Evolutionary conservation across 202 grass and related monocot genomes (phyloP).

Genomic region (Schoenoplectus triqueter): DNA sequence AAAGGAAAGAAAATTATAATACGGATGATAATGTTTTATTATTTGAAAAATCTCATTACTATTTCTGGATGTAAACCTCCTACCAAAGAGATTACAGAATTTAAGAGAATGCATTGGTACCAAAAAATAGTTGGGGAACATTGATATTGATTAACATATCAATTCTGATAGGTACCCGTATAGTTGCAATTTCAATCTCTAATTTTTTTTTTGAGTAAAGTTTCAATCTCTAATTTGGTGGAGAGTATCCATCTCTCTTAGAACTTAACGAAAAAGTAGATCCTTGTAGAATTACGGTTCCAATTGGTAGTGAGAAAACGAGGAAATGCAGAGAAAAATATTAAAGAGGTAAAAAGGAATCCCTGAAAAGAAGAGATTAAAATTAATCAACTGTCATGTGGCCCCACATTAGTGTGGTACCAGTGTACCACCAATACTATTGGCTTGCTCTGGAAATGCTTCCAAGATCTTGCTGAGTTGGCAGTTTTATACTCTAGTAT

Average conservation of each 20-base stretch:
- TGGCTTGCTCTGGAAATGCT: background rate
- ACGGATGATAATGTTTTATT: too few species aligned
- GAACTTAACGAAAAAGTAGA: background rate
- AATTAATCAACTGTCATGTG: constrained; percentile 28
- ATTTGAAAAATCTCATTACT: too few species aligned
- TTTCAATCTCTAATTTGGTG: background rate
- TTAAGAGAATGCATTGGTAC: background rate
- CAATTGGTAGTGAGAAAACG: background rate
- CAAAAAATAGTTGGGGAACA: background rate
- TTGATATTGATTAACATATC: background rate
- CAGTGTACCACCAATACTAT: too few species aligned
- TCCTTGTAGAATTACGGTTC: background rate
- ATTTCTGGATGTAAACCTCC: background rate
- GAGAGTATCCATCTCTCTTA: background rate
- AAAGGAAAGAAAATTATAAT: background rate
- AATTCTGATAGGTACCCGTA: background rate
- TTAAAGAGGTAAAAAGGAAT: constrained; percentile 22
- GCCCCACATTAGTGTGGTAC: constrained; percentile 21
- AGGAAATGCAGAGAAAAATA: constrained; percentile 3
- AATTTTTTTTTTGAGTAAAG: too few species aligned
- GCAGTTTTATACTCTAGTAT: background rate
- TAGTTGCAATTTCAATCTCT: background rate
- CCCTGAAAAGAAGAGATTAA: constrained; percentile 37
- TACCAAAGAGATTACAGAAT: background rate
- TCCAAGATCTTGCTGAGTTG: constrained; percentile 1